phyloP scores from a whole-genome alignment of 1,284 basidiomycete species.

The Cutaneotrichosporon cavernicola region DNA sequence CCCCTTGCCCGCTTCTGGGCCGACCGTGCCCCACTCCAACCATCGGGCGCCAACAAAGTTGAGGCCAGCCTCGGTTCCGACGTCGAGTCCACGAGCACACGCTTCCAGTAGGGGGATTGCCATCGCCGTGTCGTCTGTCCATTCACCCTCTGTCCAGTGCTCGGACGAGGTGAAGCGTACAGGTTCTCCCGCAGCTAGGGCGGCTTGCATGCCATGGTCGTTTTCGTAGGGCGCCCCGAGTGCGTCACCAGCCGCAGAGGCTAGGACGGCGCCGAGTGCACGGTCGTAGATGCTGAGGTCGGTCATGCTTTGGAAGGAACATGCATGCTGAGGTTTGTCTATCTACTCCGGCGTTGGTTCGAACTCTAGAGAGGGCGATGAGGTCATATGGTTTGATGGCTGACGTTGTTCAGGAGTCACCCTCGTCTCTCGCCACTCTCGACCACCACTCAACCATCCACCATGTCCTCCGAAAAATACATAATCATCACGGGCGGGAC shows the following conservation, averaged over 20 bases:
- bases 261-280: constrained; percentile 13
- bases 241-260: constrained; percentile 14
- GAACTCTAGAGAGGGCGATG: background rate
- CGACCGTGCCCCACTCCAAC: constrained; percentile 9
- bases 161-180: background rate
- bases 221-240: constrained; percentile 17
- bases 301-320: background rate
- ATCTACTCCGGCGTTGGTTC: background rate
- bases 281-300: background rate
- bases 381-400: background rate
- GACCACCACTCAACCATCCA: background rate
- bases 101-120: constrained; percentile 16
- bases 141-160: constrained; percentile 2
- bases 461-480: constrained; percentile 7
- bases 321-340: too few species aligned
- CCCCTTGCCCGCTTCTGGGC: background rate
- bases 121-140: constrained; percentile 21
- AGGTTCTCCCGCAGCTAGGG: background rate
- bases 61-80: background rate
- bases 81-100: constrained; percentile 7
- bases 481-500: constrained; percentile 17
- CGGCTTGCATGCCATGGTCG: background rate
- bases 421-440: background rate
- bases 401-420: background rate
- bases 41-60: constrained; percentile 13